These are phyloP conservation scores for Fusarium nodosum DNA, from an alignment of 2,329 filamentous ascomycete genomes.

Conservation along the genomic window DNA sequence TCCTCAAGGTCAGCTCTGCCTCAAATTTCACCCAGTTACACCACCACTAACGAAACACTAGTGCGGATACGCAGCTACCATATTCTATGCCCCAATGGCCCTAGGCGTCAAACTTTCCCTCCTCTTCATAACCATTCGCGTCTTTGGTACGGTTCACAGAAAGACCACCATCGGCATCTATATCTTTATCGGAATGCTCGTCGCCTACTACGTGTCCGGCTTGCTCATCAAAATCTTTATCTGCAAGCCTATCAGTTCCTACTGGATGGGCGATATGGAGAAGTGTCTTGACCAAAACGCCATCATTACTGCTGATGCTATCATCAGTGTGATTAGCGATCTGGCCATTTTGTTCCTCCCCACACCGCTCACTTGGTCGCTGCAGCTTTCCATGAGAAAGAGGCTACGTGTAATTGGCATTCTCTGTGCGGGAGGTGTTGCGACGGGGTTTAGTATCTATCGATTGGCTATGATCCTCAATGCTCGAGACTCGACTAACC, in stretches of 20 bases:
- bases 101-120: slow-evolving; percentile 60
- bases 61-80: slow-evolving; percentile 59
- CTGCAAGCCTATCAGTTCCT: slow-evolving; percentile 58
- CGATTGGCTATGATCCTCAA: slow-evolving; percentile 33
- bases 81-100: slow-evolving; percentile 62
- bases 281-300: slow-evolving; percentile 55
- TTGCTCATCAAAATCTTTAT: slow-evolving; percentile 60
- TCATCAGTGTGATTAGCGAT: slow-evolving; percentile 40
- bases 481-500: slow-evolving; percentile 30
- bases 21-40: rapidly evolving
- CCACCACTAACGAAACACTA: slow-evolving; percentile 29
- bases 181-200: slow-evolving; percentile 55
- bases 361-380: slow-evolving; percentile 35
- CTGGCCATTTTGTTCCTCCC: slow-evolving; percentile 36
- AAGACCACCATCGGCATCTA: slow-evolving; percentile 58
- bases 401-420: slow-evolving; percentile 36
- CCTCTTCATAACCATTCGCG: slow-evolving; percentile 59
- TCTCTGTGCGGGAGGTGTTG: slow-evolving; percentile 39
- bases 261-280: slow-evolving; percentile 53
- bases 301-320: slow-evolving; percentile 40
- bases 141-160: slow-evolving; percentile 58
- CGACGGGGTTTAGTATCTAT: slow-evolving; percentile 38
- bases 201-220: slow-evolving; percentile 58
- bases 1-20: slow-evolving; percentile 52
- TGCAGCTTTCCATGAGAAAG: slow-evolving; percentile 33